Base-by-base conservation (phyloP, 768 basidiomycete genomes). In the Lactarius hatsudake region DNA sequence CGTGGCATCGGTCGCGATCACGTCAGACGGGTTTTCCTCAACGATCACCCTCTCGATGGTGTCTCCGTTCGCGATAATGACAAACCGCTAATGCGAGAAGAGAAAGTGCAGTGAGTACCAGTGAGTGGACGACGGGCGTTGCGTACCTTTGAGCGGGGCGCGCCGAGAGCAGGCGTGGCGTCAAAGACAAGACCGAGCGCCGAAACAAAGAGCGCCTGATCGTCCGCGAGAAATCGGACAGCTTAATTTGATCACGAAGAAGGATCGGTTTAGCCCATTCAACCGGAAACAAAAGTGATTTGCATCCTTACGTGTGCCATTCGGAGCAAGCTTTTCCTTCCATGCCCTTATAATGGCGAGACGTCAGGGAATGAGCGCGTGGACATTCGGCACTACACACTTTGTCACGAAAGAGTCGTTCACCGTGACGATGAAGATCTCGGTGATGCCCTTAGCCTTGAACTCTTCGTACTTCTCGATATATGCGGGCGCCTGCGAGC, bases 371-470 rank as follows among this genome's bases (percentile, higher is more conserved):
- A 3, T 62, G 55, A 38, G 26, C 4, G 0, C 12, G 23, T 28
- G 30, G 18, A 40, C n/a, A 30, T 56, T n/a, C n/a, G 34, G 56
- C 2, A 34, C 36, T 4, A 62, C 62, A 20, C 28, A 70, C 71
- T 64, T 70, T 51, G 65, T 85, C 55, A 91, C 89, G 72, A 90
- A 94, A 8, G 83, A 81, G 74, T 96, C 93, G 75, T 95, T 95
- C 64, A 91, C 87, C 30, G 86, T 79, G 63, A 95, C 77, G 63
- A 94, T 83, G 68, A 86, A 89, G 67, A 93, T 84, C 61, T 84
- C 81, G 66, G 85, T 82, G 72, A 93, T 78, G 13, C 91, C 93
- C 76, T 92, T 94, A 3, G 80, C 83, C 78, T 87, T 87, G 84
- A 91, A 91, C 73, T 87, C 79, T 17, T 87, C 82, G 75, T 84